Evolutionary conservation across 129 eudicot genomes (phyloP).

Genomic region (Flaveria linearis): DNA sequence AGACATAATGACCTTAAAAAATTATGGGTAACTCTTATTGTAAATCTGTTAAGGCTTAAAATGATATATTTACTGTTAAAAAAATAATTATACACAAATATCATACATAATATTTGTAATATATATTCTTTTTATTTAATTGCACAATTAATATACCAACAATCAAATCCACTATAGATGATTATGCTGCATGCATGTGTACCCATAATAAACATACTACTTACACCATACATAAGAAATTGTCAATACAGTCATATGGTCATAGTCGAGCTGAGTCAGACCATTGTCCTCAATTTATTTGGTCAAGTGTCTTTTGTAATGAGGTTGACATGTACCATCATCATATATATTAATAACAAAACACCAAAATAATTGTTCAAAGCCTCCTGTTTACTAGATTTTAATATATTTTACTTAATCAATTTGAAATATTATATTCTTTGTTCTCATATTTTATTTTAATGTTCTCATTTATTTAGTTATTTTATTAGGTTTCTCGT

Average conservation of each 20-base stretch:
- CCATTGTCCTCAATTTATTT: slow-evolving; percentile 33
- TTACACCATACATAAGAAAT: slow-evolving; percentile 1
- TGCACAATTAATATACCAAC: no score
- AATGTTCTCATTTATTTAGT: not conserved
- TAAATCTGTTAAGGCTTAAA: no score
- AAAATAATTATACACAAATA: no score
- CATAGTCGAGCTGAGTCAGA: slow-evolving; percentile 53
- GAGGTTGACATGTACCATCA: slow-evolving; percentile 43
- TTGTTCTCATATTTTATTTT: not conserved
- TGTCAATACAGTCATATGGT: slow-evolving; percentile 26
- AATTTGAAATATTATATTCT: not conserved
- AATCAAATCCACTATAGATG: not conserved
- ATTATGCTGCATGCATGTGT: not conserved
- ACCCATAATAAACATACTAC: not conserved
- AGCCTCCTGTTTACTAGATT: not conserved
- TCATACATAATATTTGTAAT: no score
- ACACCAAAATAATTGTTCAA: not conserved
- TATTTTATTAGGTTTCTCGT: not conserved
- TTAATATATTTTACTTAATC: not conserved
- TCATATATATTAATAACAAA: not conserved
- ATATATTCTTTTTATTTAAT: no score
- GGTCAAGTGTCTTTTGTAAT: slow-evolving; percentile 31
- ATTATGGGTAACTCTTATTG: no score
- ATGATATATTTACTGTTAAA: no score
- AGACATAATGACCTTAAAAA: no score